These are phyloP conservation scores for Yarrowia sp. DNA, from an alignment of 805 yeast genomes.

Conservation along the genomic window DNA sequence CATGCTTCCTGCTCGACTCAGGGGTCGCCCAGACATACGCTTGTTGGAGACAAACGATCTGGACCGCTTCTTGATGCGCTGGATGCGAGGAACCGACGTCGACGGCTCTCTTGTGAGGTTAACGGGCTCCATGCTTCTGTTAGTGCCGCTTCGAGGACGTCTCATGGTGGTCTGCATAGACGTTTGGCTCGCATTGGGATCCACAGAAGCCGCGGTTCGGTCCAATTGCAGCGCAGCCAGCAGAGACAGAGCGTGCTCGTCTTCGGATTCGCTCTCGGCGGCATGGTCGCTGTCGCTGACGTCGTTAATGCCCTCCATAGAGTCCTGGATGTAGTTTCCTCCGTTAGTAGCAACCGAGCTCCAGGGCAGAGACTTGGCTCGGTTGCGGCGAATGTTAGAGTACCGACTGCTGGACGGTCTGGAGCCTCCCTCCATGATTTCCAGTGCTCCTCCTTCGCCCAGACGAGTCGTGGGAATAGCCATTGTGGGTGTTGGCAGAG, in stretches of 20 bases:
- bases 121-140: constrained; percentile 27
- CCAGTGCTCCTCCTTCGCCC: constrained; percentile 63
- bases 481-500: constrained; percentile 62
- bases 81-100: constrained; percentile 7
- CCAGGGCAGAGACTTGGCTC: constrained; percentile 19
- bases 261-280: constrained; percentile 31
- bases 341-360: constrained; percentile 9
- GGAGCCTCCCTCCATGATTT: constrained; percentile 45
- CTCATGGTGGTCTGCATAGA: constrained; percentile 26
- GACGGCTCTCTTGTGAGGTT: constrained; percentile 7
- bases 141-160: constrained; percentile 33
- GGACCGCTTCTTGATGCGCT: constrained; percentile 20
- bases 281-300: constrained; percentile 10
- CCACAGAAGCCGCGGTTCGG: background rate
- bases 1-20: constrained; percentile 13
- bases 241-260: constrained; percentile 33
- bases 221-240: constrained; percentile 30
- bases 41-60: constrained; percentile 16
- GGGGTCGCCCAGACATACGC: constrained; percentile 7
- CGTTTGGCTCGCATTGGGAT: background rate
- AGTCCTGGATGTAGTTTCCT: constrained; percentile 20
- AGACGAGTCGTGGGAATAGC: constrained; percentile 79
- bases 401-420: constrained; percentile 12
- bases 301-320: constrained; percentile 5
- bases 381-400: constrained; percentile 3